phyloP scores from a whole-genome alignment of 106 monocot genomes.

The Allium cepa region DNA sequence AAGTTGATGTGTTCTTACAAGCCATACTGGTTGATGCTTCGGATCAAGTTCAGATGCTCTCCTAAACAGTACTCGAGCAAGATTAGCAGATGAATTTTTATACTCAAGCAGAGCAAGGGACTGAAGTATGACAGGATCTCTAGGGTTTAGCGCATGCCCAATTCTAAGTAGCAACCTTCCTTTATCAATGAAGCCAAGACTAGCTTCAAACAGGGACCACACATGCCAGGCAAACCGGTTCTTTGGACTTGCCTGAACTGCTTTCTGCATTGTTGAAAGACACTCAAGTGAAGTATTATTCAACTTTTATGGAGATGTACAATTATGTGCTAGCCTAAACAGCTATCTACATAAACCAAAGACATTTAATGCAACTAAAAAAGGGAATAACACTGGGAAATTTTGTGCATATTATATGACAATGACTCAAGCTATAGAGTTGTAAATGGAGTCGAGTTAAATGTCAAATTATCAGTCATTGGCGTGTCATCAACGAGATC shows the following conservation, averaged over 20 bases:
- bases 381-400: too few relatives aligned
- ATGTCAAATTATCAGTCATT: too few relatives aligned
- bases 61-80: conserved; percentile 72
- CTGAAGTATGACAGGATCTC: conserved; percentile 94
- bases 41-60: conserved; percentile 83
- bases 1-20: conserved; percentile 39
- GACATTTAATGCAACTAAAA: too few relatives aligned
- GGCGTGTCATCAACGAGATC: neutral
- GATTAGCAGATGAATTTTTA: conserved; percentile 70
- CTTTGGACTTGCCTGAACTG: conserved; percentile 92
- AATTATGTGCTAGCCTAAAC: too few relatives aligned
- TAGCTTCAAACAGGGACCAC: conserved; percentile 89
- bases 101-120: conserved; percentile 96
- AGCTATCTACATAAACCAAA: neutral
- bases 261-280: conserved; percentile 46
- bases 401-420: too few relatives aligned
- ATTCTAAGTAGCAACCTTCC: conserved; percentile 92
- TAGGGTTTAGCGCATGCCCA: conserved; percentile 87
- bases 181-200: conserved; percentile 57
- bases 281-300: too few relatives aligned
- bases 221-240: conserved; percentile 99
- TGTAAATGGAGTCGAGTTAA: too few relatives aligned
- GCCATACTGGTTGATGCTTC: conserved; percentile 91
- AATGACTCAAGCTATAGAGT: too few relatives aligned
- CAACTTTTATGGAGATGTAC: too few relatives aligned